Base-by-base conservation (phyloP, 805 yeast species). In the Monosporozyma aquatica region DNA sequence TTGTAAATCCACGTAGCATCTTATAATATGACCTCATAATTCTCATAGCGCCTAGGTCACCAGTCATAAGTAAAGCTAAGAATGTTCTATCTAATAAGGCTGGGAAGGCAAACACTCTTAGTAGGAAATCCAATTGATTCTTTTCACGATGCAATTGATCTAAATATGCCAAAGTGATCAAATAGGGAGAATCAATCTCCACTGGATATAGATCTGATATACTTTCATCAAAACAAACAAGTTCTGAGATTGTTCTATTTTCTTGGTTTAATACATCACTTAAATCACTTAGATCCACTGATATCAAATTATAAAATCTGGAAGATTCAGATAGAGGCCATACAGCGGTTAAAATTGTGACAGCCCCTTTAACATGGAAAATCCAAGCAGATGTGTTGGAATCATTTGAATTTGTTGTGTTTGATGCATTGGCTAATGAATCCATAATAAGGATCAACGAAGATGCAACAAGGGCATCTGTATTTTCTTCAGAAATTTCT, bases 301-400 rank as follows among this genome's bases (percentile, higher is more conserved):
- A 81, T 26, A 85, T 81, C 47, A 82, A 71, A 47, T 78, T 72
- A 54, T 75, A 75, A 60, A 82, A 81, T 43, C 83, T 62, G 3
- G 87, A 80, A 9, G 72, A 70, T 40, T 78, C 81, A 35, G 82
- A 79, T 41, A 89, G 67, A 5, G 95, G 96, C 87, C 96, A 87
- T 10, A 89, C 95, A 0, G 96, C 95, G 1, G 95, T 84, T 37
- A 90, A 68, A 40, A 90, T 90, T 0, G 97, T 89, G 6, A 95
- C 97, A 0, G 97, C 95, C 22, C 97, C 97, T 52, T 92, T 84
- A 8, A 90, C 97, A 55, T 90, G 97, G 67, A 86, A 90, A 43
- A 90, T 80, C 97, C 97, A 90, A 0, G 97, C 95, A 3, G 94
- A 80, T 2, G 69, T 62, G 42, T 58, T 59, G 3, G 78, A 22